Conservation (phyloP, 2,329 filamentous ascomycete species). For the Hortaea werneckii region DNA sequence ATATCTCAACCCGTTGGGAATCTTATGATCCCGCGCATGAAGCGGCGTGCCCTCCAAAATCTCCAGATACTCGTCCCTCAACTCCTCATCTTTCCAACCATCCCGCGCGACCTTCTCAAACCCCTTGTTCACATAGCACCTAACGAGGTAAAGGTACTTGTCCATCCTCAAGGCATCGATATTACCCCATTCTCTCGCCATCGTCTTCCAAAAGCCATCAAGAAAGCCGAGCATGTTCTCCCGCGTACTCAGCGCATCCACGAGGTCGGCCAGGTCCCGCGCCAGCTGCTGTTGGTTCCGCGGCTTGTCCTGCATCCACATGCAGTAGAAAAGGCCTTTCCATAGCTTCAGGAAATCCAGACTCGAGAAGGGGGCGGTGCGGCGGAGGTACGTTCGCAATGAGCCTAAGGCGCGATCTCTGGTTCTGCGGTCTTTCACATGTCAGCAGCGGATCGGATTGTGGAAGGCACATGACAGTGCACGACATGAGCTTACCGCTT, state of each 20-base stretch:
- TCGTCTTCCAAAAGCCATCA: constrained; percentile 43
- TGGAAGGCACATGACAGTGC: constrained; percentile 61
- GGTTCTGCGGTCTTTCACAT: constrained; percentile 16
- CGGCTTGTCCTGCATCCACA: constrained; percentile 85
- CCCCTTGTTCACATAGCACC: constrained; percentile 65
- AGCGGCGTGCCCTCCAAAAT: constrained; percentile 39
- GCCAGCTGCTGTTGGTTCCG: constrained; percentile 78
- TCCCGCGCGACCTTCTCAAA: constrained; percentile 42
- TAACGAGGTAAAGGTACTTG: constrained; percentile 81
- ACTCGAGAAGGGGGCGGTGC: constrained; percentile 49
- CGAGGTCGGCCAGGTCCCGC: constrained; percentile 61
- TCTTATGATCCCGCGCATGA: constrained; percentile 40
- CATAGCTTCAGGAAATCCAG: constrained; percentile 78
- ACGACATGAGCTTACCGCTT: constrained; percentile 52
- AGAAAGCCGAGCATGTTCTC: constrained; percentile 33
- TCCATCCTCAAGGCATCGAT: constrained; percentile 56
- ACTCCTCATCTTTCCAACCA: constrained; percentile 25
- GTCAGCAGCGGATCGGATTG: constrained; percentile 43
- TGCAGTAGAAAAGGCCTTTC: constrained; percentile 86
- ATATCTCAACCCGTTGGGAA: constrained; percentile 75
- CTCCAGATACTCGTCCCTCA: constrained; percentile 35
- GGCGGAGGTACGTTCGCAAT: constrained; percentile 63
- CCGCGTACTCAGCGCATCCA: constrained; percentile 45
- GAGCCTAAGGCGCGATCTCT: constrained; percentile 50
- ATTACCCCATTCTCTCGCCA: constrained; percentile 40